Percentiles rank a stretch among this genome's conserved stretches.
These are phyloP conservation scores for Musa itinerans DNA, from an alignment of 176 grass and related monocot genomes.

Conservation along the genomic window DNA sequence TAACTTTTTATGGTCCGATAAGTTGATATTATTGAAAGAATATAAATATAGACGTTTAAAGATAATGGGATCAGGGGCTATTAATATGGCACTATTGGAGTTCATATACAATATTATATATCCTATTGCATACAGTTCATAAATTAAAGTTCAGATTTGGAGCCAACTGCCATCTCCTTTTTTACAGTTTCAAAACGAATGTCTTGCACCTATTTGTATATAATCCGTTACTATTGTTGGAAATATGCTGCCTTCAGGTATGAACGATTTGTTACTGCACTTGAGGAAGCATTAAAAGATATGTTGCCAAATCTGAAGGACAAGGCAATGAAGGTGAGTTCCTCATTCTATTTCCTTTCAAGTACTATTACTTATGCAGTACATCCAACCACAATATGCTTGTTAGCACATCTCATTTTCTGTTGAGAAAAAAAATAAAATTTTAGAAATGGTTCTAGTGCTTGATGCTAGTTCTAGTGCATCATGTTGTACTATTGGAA, in stretches of 20 bases:
- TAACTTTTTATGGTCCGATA: no score
- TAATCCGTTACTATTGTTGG: neutral
- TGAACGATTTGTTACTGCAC: conserved; percentile 80
- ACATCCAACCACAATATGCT: neutral
- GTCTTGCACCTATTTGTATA: neutral
- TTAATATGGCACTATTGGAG: no score
- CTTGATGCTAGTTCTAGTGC: neutral
- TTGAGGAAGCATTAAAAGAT: conserved; percentile 91
- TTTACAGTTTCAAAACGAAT: neutral
- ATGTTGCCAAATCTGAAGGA: conserved; percentile 94
- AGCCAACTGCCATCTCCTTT: neutral
- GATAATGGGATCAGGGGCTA: no score
- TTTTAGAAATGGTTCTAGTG: neutral
- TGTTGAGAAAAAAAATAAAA: neutral
- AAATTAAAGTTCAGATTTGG: neutral
- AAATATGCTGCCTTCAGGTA: conserved; percentile 47
- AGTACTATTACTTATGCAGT: neutral
- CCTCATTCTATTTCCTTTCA: neutral
- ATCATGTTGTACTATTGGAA: neutral
- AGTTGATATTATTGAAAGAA: no score
- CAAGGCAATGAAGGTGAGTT: conserved; percentile 88
- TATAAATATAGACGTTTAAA: no score
- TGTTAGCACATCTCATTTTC: neutral
- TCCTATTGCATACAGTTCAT: neutral
- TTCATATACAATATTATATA: neutral